Base-by-base conservation (phyloP, 2,329 filamentous ascomycete genomes). In the Cercospora citrullina region DNA sequence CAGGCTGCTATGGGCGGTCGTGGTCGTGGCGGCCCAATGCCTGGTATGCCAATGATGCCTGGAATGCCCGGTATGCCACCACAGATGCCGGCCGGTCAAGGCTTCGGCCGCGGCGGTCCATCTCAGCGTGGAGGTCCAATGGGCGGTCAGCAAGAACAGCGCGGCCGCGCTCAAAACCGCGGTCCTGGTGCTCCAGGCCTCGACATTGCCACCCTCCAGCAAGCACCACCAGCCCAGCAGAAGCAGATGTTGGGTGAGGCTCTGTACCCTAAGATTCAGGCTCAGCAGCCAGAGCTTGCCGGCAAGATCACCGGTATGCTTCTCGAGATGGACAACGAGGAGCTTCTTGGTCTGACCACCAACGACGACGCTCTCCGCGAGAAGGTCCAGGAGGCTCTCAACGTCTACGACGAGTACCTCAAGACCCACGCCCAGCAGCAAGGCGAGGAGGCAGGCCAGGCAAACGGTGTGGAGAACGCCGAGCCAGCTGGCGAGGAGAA, bases 221-320 rank as follows among this genome's bases (percentile, higher is more conserved):
- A 82, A 66, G 83, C 84, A 72, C 84, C 87, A 39, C 87, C 90
- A 45, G 86, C 87, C 60, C 92, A 96, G 84, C 95, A 98, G 87
- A 99, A 99, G 89, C 95, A 99, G 87, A 92, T 98, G 82, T 89
- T 99, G 65, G 95, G 95, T 81, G 95, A 99, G 85, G 90, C 93
- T 75, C 91, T 99, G 76, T 99, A 98, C 87, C 95, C 95, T 79
- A 99, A 98, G 91, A 98, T 99, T 78, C 90, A 94, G 81, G 89
- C 88, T 74, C 90, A 97, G 83, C 95, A 99, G 85, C 91, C 93
- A 69, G 94, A 97, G 77, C 87, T 99, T 77, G 95, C 95, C 71
- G 95, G 95, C 80, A 99, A 99, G 90, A 98, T 99, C 81, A 99
- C 95, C 70, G 95, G 95, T 84, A 99, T 99, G 95, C 91, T 99